A percentile compares a stretch with the other conserved stretches of the same genome.
These are phyloP conservation scores for Berberis thunbergii DNA, from an alignment of 164 flowering plant species.

Conservation along the genomic window DNA sequence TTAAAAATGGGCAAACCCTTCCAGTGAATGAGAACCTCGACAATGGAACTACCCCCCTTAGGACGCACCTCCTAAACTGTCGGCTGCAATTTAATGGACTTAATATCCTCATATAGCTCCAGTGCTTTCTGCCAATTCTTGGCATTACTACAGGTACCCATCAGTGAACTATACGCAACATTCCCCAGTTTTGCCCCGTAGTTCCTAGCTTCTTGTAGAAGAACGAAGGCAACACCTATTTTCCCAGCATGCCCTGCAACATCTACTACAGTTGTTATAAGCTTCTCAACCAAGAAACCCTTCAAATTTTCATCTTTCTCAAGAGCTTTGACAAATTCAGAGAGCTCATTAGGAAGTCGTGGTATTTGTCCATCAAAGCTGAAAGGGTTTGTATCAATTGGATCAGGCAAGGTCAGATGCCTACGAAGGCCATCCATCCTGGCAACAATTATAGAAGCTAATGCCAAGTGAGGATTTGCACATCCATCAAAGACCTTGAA, in stretches of 20 bases:
- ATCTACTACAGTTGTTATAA: constrained; percentile 57
- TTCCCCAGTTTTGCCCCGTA: too few relatives aligned
- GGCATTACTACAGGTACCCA: too few relatives aligned
- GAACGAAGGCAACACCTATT: too few relatives aligned
- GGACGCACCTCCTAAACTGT: too few relatives aligned
- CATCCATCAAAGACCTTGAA: constrained; percentile 89
- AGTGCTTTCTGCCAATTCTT: too few relatives aligned
- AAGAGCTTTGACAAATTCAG: constrained; percentile 75
- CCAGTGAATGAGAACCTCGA: too few relatives aligned
- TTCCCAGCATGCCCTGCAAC: constrained; percentile 10
- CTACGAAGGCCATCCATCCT: constrained; percentile 87
- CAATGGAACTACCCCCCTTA: too few relatives aligned
- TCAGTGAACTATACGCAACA: too few relatives aligned
- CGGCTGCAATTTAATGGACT: too few relatives aligned
- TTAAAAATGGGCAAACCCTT: too few relatives aligned
- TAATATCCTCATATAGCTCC: too few relatives aligned
- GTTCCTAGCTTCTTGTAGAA: too few relatives aligned
- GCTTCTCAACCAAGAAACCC: constrained; percentile 66
- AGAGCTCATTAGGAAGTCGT: constrained; percentile 64
- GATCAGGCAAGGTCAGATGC: constrained; percentile 62
- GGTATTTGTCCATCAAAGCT: constrained; percentile 25
- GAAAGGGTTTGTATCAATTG: constrained; percentile 73
- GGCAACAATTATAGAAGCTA: constrained; percentile 82
- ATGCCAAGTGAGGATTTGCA: constrained; percentile 89
- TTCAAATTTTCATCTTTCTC: constrained; percentile 42